Evolutionary conservation across 176 grass and related monocot genomes (phyloP).

Genomic region (Saccharum officinarum): DNA sequence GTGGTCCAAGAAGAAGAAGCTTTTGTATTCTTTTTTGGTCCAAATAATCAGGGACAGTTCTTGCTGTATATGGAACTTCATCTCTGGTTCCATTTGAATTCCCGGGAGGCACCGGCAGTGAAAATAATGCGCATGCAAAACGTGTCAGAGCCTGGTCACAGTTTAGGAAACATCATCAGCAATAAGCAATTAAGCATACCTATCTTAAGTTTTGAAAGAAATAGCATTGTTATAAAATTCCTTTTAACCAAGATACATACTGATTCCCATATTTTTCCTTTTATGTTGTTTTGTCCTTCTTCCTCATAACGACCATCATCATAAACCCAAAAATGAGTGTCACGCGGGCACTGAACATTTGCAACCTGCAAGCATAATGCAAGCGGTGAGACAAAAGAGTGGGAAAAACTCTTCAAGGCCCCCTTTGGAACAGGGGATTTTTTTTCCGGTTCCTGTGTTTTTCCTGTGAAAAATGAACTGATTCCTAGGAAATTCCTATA

Average conservation of each 20-base stretch:
- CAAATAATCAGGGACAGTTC: slow-evolving; percentile 75
- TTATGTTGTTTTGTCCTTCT: slow-evolving; percentile 99
- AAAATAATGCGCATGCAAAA: slow-evolving; percentile 77
- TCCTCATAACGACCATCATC: slow-evolving; percentile 91
- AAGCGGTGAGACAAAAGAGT: slow-evolving; percentile 15
- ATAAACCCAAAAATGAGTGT: slow-evolving; percentile 99
- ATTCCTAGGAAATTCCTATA: too few relatives aligned
- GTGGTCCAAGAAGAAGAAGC: slow-evolving; percentile 75
- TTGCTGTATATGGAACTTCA: slow-evolving; percentile 61
- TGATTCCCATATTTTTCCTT: slow-evolving; percentile 87
- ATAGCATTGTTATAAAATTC: neutral
- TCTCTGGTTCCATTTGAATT: slow-evolving; percentile 57
- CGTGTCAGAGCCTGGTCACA: slow-evolving; percentile 64
- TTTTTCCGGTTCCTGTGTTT: too few relatives aligned
- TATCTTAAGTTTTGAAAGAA: slow-evolving; percentile 9
- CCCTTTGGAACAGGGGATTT: neutral
- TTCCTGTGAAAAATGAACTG: too few relatives aligned
- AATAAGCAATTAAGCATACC: slow-evolving; percentile 23
- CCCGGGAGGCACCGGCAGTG: slow-evolving; percentile 74
- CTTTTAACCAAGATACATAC: slow-evolving; percentile 60
- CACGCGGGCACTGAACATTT: slow-evolving; percentile 87
- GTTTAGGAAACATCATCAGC: neutral
- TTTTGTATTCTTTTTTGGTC: slow-evolving; percentile 95
- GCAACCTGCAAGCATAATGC: slow-evolving; percentile 57
- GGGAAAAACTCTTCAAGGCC: neutral